A percentile compares a stretch with the other conserved stretches of the same genome.
phyloP scores from a whole-genome alignment of 768 basidiomycete species.

The Chlorophyllum brunneum region DNA sequence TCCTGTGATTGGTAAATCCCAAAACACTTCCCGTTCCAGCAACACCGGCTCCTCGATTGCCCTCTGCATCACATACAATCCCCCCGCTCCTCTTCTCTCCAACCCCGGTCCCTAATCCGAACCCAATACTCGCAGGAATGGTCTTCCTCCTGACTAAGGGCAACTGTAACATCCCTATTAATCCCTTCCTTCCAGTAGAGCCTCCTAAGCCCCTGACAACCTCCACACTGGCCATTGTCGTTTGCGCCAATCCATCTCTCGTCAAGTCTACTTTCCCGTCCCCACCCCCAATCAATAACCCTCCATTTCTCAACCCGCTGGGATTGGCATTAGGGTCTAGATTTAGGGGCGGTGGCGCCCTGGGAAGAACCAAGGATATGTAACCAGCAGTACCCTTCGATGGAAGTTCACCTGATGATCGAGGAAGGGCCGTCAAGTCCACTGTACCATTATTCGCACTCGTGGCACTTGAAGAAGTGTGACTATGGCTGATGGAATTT shows the following conservation, averaged over 20 bases:
- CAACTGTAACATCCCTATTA: conserved; percentile 16
- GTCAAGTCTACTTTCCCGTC: conserved; percentile 69
- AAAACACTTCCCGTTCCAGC: conserved; percentile 29
- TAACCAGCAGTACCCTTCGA: conserved; percentile 16
- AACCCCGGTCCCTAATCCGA: background rate
- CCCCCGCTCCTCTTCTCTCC: background rate
- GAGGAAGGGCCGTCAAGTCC: conserved; percentile 9
- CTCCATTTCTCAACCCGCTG: conserved; percentile 15
- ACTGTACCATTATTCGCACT: background rate
- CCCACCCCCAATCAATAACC: conserved; percentile 12
- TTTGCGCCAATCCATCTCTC: conserved; percentile 73
- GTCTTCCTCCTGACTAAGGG: conserved; percentile 17
- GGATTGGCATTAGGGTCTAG: background rate
- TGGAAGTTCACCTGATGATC: conserved; percentile 15
- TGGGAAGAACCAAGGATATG: conserved; percentile 11
- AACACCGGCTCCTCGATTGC: conserved; percentile 19
- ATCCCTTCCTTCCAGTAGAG: conserved; percentile 11
- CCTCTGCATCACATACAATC: conserved; percentile 15
- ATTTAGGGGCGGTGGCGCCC: conserved; percentile 14
- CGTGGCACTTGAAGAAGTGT: background rate
- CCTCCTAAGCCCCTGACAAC: conserved; percentile 56
- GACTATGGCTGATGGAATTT: background rate
- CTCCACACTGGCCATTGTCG: conserved; percentile 86
- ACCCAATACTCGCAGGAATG: conserved; percentile 4
- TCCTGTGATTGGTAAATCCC: conserved; percentile 66